These are phyloP conservation scores for Entomortierella lignicola DNA, from an alignment of 192 early-diverging fungal species.

Conservation along the genomic window DNA sequence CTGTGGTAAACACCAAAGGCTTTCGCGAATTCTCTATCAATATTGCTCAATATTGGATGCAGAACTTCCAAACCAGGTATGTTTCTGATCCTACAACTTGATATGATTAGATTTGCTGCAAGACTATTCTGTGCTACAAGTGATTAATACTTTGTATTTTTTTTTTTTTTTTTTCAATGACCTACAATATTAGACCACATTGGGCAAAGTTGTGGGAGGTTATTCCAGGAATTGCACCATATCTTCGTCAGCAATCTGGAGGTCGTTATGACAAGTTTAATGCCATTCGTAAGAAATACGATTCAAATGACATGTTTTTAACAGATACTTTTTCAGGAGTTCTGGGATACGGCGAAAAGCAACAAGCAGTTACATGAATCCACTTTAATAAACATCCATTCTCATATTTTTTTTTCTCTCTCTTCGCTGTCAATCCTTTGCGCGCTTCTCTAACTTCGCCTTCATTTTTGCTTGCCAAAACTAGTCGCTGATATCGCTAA, in stretches of 20 bases:
- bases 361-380: too few relatives aligned
- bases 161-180: not conserved
- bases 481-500: slow-evolving; percentile 84
- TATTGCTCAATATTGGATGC: slow-evolving; percentile 45
- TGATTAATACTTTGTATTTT: not conserved
- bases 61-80: slow-evolving; percentile 46
- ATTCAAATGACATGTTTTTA: slow-evolving; percentile 45
- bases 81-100: not conserved
- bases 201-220: slow-evolving; percentile 56
- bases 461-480: slow-evolving; percentile 72
- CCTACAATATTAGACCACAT: slow-evolving; percentile 23
- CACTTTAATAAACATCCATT: too few relatives aligned
- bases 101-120: too few relatives aligned
- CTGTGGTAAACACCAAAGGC: slow-evolving; percentile 13
- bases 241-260: slow-evolving; percentile 15
- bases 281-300: slow-evolving; percentile 45
- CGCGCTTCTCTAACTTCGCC: too few relatives aligned
- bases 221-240: slow-evolving; percentile 47
- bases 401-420: too few relatives aligned
- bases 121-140: not conserved
- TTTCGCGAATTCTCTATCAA: slow-evolving; percentile 43
- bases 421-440: too few relatives aligned
- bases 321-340: slow-evolving; percentile 27
- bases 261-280: slow-evolving; percentile 41
- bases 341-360: slow-evolving; percentile 24